Conservation (phyloP, 164 flowering plant species). For the Magnolia sinica region DNA sequence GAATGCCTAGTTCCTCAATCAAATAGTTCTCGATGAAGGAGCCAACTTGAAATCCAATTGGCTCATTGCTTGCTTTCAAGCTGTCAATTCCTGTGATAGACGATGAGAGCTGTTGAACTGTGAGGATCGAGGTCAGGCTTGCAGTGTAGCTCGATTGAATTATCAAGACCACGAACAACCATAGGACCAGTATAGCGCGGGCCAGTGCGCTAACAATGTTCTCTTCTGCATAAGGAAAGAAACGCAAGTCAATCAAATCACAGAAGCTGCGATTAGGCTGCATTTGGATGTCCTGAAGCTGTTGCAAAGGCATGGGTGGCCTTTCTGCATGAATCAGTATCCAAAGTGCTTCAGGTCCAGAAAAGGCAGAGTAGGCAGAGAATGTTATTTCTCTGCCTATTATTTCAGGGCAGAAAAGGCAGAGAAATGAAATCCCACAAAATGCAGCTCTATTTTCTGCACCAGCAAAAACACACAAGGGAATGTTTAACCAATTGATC, state of each 20-base stretch:
- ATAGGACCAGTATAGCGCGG: constrained; percentile 31
- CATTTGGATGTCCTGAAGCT: no score
- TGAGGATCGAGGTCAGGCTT: constrained; percentile 43
- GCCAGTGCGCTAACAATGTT: constrained; percentile 36
- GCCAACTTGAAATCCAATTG: constrained; percentile 52
- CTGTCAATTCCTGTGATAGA: constrained; percentile 50
- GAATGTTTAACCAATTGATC: background rate
- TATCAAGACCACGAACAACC: constrained; percentile 41
- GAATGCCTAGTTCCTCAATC: constrained; percentile 37
- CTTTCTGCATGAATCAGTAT: background rate
- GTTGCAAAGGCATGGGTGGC: background rate
- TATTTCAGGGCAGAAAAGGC: background rate
- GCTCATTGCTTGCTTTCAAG: constrained; percentile 31
- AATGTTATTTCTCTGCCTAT: no score
- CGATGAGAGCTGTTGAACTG: constrained; percentile 41
- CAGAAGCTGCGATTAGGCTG: background rate
- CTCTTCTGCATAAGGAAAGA: constrained; percentile 27
- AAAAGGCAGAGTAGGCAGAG: background rate
- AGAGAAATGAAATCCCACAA: background rate
- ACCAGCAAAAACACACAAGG: background rate
- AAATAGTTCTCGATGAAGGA: constrained; percentile 49
- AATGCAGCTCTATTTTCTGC: background rate
- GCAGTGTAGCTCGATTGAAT: constrained; percentile 42
- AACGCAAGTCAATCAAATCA: background rate
- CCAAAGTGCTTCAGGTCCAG: background rate